Conservation (phyloP, 2,329 filamentous ascomycete species). For the Verticillium alfalfae region DNA sequence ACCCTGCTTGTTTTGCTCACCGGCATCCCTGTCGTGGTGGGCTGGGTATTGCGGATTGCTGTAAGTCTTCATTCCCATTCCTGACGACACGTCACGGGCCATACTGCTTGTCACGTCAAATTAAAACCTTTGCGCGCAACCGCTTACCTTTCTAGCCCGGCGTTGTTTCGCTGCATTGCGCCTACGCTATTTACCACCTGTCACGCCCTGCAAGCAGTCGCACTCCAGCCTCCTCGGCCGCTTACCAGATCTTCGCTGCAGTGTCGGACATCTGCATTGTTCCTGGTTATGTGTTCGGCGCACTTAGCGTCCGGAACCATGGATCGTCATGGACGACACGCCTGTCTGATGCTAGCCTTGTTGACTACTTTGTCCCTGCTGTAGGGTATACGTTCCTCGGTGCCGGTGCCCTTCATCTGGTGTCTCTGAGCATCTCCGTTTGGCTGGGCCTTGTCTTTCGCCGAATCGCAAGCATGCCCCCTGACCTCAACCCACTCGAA, state of each 20-base stretch:
- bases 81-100: neutral
- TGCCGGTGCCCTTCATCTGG: conserved; percentile 61
- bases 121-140: neutral
- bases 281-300: conserved; percentile 52
- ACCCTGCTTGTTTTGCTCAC: conserved; percentile 73
- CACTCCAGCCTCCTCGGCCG: conserved; percentile 74
- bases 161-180: conserved; percentile 64
- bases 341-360: conserved; percentile 49
- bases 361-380: conserved; percentile 56
- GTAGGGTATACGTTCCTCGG: conserved; percentile 64
- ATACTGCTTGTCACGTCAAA: neutral
- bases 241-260: conserved; percentile 81
- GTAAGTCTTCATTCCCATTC: conserved; percentile 40
- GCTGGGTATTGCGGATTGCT: conserved; percentile 72
- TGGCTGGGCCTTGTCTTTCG: conserved; percentile 77
- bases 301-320: conserved; percentile 38
- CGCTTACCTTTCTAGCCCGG: conserved; percentile 51
- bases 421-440: conserved; percentile 65
- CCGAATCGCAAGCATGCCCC: conserved; percentile 74
- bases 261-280: conserved; percentile 59
- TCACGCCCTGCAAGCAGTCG: conserved; percentile 63
- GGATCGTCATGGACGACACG: conserved; percentile 60
- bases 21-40: conserved; percentile 56
- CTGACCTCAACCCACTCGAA: conserved; percentile 93
- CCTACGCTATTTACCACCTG: conserved; percentile 80